These are phyloP conservation scores for Elsinoe fawcettii DNA, from an alignment of 2,329 filamentous ascomycete genomes.

Conservation along the genomic window DNA sequence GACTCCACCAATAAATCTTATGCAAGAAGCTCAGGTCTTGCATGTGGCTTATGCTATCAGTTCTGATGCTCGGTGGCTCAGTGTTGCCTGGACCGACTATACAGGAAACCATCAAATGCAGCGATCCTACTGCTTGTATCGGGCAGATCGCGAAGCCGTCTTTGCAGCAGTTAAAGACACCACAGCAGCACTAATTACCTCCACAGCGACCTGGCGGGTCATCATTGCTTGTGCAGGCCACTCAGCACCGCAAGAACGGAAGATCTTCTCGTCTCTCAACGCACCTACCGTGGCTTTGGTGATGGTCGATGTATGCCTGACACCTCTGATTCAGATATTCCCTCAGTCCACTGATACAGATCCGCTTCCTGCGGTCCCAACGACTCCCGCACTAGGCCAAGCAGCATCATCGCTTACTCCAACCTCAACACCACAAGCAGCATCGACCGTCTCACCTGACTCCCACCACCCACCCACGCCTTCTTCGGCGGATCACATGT, in stretches of 20 bases:
- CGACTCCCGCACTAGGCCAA: conserved; percentile 22
- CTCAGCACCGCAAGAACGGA: conserved; percentile 42
- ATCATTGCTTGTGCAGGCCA: conserved; percentile 62
- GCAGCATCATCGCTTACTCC: conserved; percentile 47
- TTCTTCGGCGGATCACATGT: conserved; percentile 31
- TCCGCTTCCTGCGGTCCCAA: conserved; percentile 46
- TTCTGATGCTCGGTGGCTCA: conserved; percentile 68
- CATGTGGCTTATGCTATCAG: conserved; percentile 74
- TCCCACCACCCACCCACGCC: conserved; percentile 26
- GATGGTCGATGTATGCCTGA: conserved; percentile 29
- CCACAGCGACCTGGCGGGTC: conserved; percentile 67
- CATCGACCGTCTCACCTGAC: conserved; percentile 27
- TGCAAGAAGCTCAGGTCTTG: conserved; percentile 71
- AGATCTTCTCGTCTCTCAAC: conserved; percentile 43
- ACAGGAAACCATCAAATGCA: conserved; percentile 65
- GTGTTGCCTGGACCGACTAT: conserved; percentile 73
- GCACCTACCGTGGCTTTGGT: conserved; percentile 39
- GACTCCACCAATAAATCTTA: conserved; percentile 61
- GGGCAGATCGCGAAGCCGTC: conserved; percentile 27
- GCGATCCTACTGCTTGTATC: conserved; percentile 62
- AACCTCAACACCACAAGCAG: conserved; percentile 53
- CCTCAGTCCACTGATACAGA: conserved; percentile 52
- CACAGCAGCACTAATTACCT: conserved; percentile 63
- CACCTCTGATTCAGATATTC: conserved; percentile 49
- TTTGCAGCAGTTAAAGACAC: conserved; percentile 58